Percentiles rank a stretch among this genome's conserved stretches.
Conservation (phyloP, 257 asterid genomes). For the Solanum lignicaule region DNA sequence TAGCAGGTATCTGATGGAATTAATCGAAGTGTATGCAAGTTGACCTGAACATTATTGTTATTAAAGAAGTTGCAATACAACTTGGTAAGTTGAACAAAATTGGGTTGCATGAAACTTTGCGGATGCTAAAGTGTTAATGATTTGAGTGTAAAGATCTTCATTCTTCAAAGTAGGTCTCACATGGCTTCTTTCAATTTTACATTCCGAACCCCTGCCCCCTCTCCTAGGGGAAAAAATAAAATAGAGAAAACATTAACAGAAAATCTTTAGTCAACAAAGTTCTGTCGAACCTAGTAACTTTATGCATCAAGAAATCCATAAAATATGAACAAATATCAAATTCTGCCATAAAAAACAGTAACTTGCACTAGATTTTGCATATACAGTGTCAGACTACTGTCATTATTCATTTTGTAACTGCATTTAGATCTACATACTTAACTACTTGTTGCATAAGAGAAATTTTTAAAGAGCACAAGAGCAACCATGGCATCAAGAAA, state of each 20-base stretch:
- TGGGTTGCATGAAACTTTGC: neutral
- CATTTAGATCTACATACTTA: neutral
- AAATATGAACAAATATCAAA: neutral
- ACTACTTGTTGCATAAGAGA: neutral
- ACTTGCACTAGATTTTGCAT: neutral
- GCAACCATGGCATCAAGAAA: neutral
- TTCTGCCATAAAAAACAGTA: neutral
- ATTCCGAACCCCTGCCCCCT: neutral
- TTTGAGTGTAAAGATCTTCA: neutral
- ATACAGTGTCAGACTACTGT: neutral
- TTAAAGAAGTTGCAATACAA: neutral
- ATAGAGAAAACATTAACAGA: neutral
- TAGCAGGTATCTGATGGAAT: neutral
- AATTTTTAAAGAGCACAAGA: neutral
- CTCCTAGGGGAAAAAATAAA: neutral
- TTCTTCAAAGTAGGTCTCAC: neutral
- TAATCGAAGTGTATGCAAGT: neutral
- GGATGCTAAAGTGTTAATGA: neutral
- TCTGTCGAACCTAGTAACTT: neutral
- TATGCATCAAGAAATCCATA: neutral
- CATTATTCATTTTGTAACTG: neutral
- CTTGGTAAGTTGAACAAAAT: neutral
- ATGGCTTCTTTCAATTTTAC: neutral
- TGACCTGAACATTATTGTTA: neutral
- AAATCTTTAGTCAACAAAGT: neutral